Base-by-base conservation (phyloP, 768 basidiomycete genomes). In the Pleurotus sapidus region DNA sequence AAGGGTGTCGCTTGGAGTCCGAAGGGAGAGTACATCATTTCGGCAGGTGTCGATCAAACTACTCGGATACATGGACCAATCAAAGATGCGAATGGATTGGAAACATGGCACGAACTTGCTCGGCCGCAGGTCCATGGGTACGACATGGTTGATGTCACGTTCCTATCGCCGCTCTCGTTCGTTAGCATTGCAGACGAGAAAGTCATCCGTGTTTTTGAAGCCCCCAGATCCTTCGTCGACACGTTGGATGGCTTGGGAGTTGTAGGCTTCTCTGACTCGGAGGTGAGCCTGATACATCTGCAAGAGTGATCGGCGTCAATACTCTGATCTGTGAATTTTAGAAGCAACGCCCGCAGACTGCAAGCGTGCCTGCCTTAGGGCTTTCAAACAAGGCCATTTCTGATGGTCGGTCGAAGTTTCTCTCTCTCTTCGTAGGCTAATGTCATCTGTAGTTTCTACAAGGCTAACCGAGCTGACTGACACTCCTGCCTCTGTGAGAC, bases 41-140 rank as follows among this genome's bases (percentile, higher is more conserved):
- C 94, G 12, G 79, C 87, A 2, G 86, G 93, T 95, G 72, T 88
- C 53, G 97, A 99, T 65, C 95, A 97, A 72, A 97, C 95, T 0
- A 88, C 93, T 1, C 85, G 97, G 14, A 83, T 98, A 59, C 94
- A 98, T 65, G 93, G 85, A 64, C 74, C 70, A 11, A 51, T 55
- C 20, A 17, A 20, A 20, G 46, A 60, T n/a, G 20, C 55, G 18
- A 58, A 59, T 1, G 27, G 55, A 8, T 46, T 60, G 34, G 58
- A 61, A 7, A 11, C 37, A 6, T 96, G 94, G 94, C 89, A 90
- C 64, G 97, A 99, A 67, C 76, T 98, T 24, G 84, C 83, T 24
- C 86, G 97, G 3, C 97, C 97, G 17, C 97, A 99, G 70, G 87
- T 98, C 15, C 97, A 99, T 72, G 97, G 97, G 5, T 98, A 98